Percentiles rank a stretch among this genome's conserved stretches.
Evolutionary conservation across 805 yeast species (phyloP).

Genomic region (Saccharomycopsis sp.): DNA sequence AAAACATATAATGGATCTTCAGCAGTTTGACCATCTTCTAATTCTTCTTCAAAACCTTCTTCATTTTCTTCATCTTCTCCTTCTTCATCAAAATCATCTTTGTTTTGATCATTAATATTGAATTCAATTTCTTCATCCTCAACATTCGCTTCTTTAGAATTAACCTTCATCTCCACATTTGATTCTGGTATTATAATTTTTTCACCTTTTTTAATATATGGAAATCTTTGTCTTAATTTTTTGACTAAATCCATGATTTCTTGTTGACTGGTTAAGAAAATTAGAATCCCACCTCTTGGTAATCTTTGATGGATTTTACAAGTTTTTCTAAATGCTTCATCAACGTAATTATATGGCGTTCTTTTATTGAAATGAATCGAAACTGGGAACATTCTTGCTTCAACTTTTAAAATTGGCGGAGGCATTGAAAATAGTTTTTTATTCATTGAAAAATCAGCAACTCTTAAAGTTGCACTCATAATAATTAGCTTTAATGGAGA

Average conservation of each 20-base stretch:
- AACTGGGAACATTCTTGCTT: conserved; percentile 92
- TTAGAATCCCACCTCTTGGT: conserved; percentile 90
- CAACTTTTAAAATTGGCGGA: conserved; percentile 85
- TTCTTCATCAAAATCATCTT: conserved; percentile 23
- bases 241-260: conserved; percentile 77
- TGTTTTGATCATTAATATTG: conserved; percentile 23
- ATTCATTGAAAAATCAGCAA: conserved; percentile 87
- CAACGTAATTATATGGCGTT: conserved; percentile 70
- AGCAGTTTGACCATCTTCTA: conserved; percentile 61
- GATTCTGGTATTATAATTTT: conserved; percentile 23
- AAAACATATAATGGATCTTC: conserved; percentile 79
- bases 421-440: conserved; percentile 48
- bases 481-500: conserved; percentile 72
- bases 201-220: conserved; percentile 25
- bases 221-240: conserved; percentile 57
- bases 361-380: conserved; percentile 79
- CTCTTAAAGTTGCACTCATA: conserved; percentile 96
- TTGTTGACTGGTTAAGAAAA: conserved; percentile 90
- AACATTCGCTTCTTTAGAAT: conserved; percentile 50
- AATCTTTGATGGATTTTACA: conserved; percentile 76
- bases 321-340: conserved; percentile 77
- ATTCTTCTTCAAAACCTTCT: conserved; percentile 56
- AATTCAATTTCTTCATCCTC: conserved; percentile 89
- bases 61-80: conserved; percentile 40
- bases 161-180: conserved; percentile 24